Base-by-base conservation (phyloP, 2,329 filamentous ascomycete genomes). In the Epichloe aotearoae region DNA sequence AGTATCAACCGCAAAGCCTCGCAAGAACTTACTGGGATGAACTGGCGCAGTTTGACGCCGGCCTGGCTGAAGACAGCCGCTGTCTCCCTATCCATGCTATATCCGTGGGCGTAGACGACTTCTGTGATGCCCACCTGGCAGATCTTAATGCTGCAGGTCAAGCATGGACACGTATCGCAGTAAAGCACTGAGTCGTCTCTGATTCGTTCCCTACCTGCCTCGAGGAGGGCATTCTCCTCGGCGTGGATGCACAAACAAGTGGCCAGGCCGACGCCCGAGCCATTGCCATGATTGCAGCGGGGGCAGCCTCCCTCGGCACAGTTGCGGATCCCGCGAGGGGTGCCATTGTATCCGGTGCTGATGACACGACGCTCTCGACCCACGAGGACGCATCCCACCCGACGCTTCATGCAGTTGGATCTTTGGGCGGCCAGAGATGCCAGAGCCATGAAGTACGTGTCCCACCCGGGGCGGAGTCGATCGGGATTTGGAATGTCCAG, bases 81-180 rank as follows among this genome's bases (percentile, higher is more conserved):
- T 38, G 88, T 86, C 65, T 88, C 81, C 40, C 73, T 79, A 62
- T 98, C 93, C 84, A 98, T 96, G 64, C 91, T 91, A 65, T 98
- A 98, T 26, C 86, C 82, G 63, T 94, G 85, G 57, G 82, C 90
- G 62, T 95, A 98, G 14, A 98, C 90, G 14, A 98, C 93, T 73
- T 98, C 93, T 41, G 80, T 82, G 57, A 98, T 95, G 17, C 93
- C 93, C 7, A 97, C 88, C 70, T 98, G 93, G 20, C 88, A 87
- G 62, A 98, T 97, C 73, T 98, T 98, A 72, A 98, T 95, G 61
- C 88, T 95, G 68, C 93, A 98, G 2, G 93, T 98, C 66, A 98
- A 73, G 65, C 93, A 98, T 4, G 93, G 93, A 67, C 93, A 98
- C 58, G 90, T 96, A 64, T 96, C 88, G 68, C 90, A 96, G 69